Evolutionary conservation across 805 yeast species (phyloP), one percentile per base, ranked within the genome.

Genomic region (Candida sphagnicola): DNA sequence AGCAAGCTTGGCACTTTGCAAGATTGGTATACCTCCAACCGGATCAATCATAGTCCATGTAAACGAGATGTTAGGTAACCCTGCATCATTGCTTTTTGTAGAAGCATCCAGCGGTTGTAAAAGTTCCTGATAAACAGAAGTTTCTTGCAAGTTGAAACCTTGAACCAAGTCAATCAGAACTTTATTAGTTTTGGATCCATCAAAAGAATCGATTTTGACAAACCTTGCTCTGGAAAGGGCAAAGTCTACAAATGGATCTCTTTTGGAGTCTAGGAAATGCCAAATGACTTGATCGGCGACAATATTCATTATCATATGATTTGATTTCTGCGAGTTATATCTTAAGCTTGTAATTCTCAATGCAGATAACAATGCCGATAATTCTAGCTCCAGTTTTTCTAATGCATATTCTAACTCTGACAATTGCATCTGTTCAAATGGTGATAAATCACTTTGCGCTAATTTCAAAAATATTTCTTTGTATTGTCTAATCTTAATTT

Each of bases 1-100:
- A 1, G 62, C 58, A 14, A 86, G 67, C 26, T 76, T 76, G 17
- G 87, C 80, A 36, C 73, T 65, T 42, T 78, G 80, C 62, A 90
- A 69, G 17, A 90, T 80, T n/a, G 85, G 75, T 36, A 90, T 88
- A 8, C 98, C 98, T 23, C 96, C 98, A 40, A 91, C 83, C 0
- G 95, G 88, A 39, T 76, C 78, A 37, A 83, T 75, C 80, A 85
- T 77, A n/a, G 78, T 74, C 98, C 98, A 90, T 8, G 62, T 36
- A 49, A 63, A 46, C 5, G 35, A 31, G 3, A 67, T 44, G 28
- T 67, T 48, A 1, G 70, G 64, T 12, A 19, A 3, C 8, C 43
- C 35, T 18, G 40, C 35, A 11, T 56, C 51, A 1, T 39, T 46
- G 5, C 57, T 50, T 1, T 39, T 46, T 13, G 13, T 13, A 5